Conservation (phyloP, 495 filamentous ascomycete species). For the Trichoderma virens region DNA sequence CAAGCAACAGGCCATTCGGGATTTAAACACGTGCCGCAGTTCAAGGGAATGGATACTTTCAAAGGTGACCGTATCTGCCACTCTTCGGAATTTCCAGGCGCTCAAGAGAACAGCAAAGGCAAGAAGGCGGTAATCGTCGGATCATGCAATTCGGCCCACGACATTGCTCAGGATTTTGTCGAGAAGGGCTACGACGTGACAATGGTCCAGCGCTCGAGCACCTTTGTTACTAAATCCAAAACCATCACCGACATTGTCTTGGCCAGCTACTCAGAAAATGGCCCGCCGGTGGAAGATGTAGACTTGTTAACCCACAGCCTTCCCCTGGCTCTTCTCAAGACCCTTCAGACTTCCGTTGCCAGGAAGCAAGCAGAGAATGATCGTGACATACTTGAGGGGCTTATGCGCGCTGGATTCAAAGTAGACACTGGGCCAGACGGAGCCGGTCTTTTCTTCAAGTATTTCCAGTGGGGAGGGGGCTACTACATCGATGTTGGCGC, state of each 20-base stretch:
- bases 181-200: constrained; percentile 82
- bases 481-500: constrained; percentile 82
- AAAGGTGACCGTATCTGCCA: constrained; percentile 55
- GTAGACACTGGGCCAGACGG: constrained; percentile 60
- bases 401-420: constrained; percentile 60
- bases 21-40: constrained; percentile 54
- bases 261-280: constrained; percentile 56
- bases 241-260: constrained; percentile 39
- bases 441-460: constrained; percentile 64
- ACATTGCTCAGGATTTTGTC: constrained; percentile 76
- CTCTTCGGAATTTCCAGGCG: constrained; percentile 59
- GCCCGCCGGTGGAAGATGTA: constrained; percentile 52
- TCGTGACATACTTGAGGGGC: constrained; percentile 46
- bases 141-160: constrained; percentile 72
- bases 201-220: constrained; percentile 70
- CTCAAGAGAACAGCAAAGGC: constrained; percentile 37
- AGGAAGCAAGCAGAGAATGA: constrained; percentile 43
- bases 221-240: constrained; percentile 57
- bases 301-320: constrained; percentile 51
- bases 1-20: constrained; percentile 69
- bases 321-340: constrained; percentile 53
- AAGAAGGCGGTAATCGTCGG: constrained; percentile 72
- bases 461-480: constrained; percentile 65
- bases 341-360: constrained; percentile 44
- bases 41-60: constrained; percentile 58